Evolutionary conservation across 2,329 filamentous ascomycete species (phyloP).

Genomic region (Arthrobotrys conoides): DNA sequence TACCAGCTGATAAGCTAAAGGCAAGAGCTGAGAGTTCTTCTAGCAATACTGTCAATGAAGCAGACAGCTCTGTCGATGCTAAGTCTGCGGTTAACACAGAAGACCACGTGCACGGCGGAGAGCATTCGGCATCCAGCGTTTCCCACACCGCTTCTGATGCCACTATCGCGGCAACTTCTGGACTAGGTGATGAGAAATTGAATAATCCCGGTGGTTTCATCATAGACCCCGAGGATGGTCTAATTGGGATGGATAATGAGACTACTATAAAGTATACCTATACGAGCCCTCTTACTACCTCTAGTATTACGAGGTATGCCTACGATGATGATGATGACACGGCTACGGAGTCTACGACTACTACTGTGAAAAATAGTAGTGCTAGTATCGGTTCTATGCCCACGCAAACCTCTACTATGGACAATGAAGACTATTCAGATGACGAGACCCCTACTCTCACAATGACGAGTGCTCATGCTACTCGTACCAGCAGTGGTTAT

Average conservation of each 20-base stretch:
- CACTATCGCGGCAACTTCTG: background rate
- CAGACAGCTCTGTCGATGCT: background rate
- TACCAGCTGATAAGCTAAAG: background rate
- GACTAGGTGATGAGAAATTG: too few relatives aligned
- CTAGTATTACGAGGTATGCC: background rate
- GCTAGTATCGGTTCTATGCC: background rate
- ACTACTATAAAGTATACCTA: background rate
- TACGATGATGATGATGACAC: background rate
- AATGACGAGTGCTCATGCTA: background rate
- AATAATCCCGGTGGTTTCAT: background rate
- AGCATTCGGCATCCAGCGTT: background rate
- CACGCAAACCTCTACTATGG: background rate
- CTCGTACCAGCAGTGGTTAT: background rate
- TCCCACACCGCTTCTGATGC: too few relatives aligned
- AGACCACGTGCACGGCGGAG: background rate
- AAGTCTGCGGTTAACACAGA: too few relatives aligned
- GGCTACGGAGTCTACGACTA: background rate
- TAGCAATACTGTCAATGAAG: background rate
- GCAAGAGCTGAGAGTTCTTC: background rate
- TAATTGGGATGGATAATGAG: background rate
- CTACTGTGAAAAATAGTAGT: background rate
- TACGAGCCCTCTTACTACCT: background rate
- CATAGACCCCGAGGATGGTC: background rate
- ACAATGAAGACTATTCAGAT: background rate
- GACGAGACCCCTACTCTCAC: background rate